Percentiles rank a stretch among this genome's conserved stretches.
Evolutionary conservation across 306 rosid species (phyloP).

Genomic region (Potentilla sterilis): DNA sequence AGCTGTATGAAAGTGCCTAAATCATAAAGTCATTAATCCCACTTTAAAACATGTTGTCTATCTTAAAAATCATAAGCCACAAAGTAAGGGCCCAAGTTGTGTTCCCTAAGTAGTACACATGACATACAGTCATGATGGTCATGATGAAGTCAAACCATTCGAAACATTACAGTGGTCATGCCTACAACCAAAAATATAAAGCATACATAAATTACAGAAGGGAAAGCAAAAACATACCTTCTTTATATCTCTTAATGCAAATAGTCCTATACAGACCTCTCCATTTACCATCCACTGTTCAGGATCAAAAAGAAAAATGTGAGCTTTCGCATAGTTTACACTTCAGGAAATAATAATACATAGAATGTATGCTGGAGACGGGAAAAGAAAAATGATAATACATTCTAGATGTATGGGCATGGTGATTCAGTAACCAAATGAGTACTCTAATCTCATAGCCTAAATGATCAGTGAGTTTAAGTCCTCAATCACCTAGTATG

Average conservation of each 20-base stretch:
- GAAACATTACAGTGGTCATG: conserved; percentile 10
- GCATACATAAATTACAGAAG: conserved; percentile 19
- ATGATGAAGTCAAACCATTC: not conserved
- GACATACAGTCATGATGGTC: not conserved
- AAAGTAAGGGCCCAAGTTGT: not conserved
- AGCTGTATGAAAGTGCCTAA: not conserved
- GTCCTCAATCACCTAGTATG: not conserved
- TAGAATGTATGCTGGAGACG: not conserved
- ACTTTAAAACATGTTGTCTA: not conserved
- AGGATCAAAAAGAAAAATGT: not conserved
- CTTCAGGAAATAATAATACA: conserved; percentile 3
- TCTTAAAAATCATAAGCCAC: not conserved
- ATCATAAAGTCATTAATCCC: not conserved
- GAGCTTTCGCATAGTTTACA: conserved; percentile 18
- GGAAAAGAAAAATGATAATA: not conserved
- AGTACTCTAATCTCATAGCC: not conserved
- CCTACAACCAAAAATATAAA: not conserved
- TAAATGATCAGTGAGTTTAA: not conserved
- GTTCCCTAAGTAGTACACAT: not conserved
- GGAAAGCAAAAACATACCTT: conserved; percentile 49
- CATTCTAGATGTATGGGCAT: not conserved
- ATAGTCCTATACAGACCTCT: conserved; percentile 96
- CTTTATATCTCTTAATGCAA: conserved; percentile 84
- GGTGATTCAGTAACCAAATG: not conserved
- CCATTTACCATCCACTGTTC: conserved; percentile 99